Evolutionary conservation across 2,329 filamentous ascomycete genomes (phyloP), one percentile per base, ranked within the genome.

Genomic region (Mycocentrospora acerina): DNA sequence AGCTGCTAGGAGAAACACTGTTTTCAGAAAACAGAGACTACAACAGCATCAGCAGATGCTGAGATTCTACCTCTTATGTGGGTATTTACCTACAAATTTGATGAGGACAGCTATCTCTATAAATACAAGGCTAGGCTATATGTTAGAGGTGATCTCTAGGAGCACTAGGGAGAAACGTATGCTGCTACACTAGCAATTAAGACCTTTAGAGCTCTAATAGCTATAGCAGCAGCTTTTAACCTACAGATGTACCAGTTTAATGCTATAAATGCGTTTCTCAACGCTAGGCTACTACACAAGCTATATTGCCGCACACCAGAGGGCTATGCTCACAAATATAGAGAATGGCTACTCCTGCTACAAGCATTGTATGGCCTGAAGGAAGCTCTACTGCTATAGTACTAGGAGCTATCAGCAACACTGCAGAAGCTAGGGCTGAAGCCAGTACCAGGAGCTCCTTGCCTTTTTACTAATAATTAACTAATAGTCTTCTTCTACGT

Each of bases 311-410:
- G n/a, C n/a, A n/a, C n/a, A n/a, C n/a, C n/a, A n/a, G n/a, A n/a
- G n/a, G n/a, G n/a, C n/a, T n/a, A n/a, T n/a, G n/a, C n/a, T n/a
- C n/a, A 7, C 19, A 12, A 24, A 13, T 52, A 7, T 16, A 45
- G 15, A 15, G 13, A 10, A 37, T n/a, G n/a, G n/a, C n/a, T n/a
- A n/a, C n/a, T n/a, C n/a, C n/a, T n/a, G n/a, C n/a, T n/a, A n/a
- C n/a, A n/a, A 34, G 56, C 55, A 3, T 31, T 61, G 3, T 60
- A 60, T 40, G 49, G 55, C 3, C 45, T 60, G 0, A 51, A 48
- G 17, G 35, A 51, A 18, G 43, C 46, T 4, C 53, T 46, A 9
- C 13, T 44, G 2, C 51, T 61, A 2, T 59, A 29, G 51, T 51
- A 51, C 24, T 40, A 39, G 2, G 5, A 57, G 12, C 42, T 57